These are phyloP conservation scores for Cutaneotrichosporon spelunceum DNA, from an alignment of 1,284 basidiomycete genomes.

Conservation along the genomic window DNA sequence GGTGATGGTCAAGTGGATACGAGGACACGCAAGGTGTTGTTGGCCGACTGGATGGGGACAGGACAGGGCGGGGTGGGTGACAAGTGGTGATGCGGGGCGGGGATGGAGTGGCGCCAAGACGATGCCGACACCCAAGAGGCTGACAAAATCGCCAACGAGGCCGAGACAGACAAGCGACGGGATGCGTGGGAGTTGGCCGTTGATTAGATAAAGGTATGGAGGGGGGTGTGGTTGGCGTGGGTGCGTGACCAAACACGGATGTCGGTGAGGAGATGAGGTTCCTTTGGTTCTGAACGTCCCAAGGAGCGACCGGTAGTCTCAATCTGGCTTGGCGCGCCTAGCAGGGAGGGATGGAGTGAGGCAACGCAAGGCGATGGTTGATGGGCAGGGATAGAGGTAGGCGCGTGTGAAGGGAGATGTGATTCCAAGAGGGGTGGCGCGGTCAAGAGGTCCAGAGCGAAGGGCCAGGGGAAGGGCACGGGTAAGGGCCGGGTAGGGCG, in stretches of 20 bases:
- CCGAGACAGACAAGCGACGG: neutral
- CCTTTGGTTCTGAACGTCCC: neutral
- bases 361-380: too few relatives aligned
- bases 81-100: neutral
- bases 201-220: constrained; percentile 11
- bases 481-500: neutral
- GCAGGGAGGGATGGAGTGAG: too few relatives aligned
- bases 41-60: neutral
- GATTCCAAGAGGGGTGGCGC: neutral
- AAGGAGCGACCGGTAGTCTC: neutral
- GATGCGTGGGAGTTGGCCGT: neutral
- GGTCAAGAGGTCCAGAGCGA: too few relatives aligned
- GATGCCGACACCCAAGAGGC: neutral
- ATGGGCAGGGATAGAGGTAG: too few relatives aligned
- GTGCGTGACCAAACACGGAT: constrained; percentile 9
- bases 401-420: too few relatives aligned
- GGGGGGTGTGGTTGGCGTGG: neutral
- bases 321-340: too few relatives aligned
- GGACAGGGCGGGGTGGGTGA: neutral
- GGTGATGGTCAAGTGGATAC: neutral
- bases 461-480: neutral
- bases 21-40: neutral
- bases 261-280: neutral
- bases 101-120: neutral
- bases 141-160: neutral